Evolutionary conservation across 163 green algal genomes (phyloP), one percentile per base, ranked within the genome.

Genomic region (Chloroidium sp.): DNA sequence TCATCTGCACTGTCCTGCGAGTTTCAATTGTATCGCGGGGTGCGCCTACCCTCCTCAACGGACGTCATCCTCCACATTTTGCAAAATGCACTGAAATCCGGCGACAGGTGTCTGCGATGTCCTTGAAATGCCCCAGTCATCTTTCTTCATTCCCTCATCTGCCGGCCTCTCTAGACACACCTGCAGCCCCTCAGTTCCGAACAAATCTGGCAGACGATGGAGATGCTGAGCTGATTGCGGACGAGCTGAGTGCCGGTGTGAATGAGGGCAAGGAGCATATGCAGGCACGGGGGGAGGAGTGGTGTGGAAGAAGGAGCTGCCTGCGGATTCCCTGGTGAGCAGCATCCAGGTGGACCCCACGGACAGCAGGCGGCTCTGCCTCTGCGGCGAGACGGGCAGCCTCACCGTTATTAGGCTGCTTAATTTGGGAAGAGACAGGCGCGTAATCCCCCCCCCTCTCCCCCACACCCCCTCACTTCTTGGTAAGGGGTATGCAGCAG

Each of bases 241-340:
- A 36, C 36, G 36, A 36, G 36, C 36, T 36, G 36, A 36, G 36
- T 36, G 36, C 36, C 36, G 36, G 36, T 36, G 36, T 36, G 36
- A 36, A 36, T 36, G 36, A 36, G 36, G 36, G 36, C 36, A 36
- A 36, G 36, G 36, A 36, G 36, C 36, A 36, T 36, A 36, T 36
- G 36, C 36, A 36, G 36, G 69, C 69, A 78, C 87, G 92, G 90
- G 85, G 1, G 84, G 86, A 13, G 57, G 69, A 14, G 67, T 92
- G 58, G 58, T 95, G 75, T 95, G 89, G 88, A 81, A 80, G 62
- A 89, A 88, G 59, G 90, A 93, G 62, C 82, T 95, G 10, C 77
- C 83, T 1, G 75, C 74, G 61, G 82, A 80, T n/a, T n/a, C 36
- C 8, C 74, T 59, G 61, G 74, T 90, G 75, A 62, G 64, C 36